A percentile compares a stretch with the other conserved stretches of the same genome.
phyloP scores from a whole-genome alignment of 2,329 filamentous ascomycete species.

The Aspergillus neotritici region DNA sequence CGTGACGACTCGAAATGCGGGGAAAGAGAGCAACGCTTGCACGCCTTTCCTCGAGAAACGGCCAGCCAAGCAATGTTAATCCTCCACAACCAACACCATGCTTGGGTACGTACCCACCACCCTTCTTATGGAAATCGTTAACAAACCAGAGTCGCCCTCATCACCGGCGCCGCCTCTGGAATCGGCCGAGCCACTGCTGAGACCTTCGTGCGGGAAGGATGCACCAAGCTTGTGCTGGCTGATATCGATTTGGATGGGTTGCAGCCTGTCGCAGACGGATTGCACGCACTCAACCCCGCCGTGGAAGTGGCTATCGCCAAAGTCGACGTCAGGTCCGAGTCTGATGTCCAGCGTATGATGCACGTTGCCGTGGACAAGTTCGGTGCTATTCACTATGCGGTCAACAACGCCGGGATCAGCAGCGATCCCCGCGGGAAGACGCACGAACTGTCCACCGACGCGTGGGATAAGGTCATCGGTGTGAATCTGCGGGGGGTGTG shows the following conservation, averaged over 20 bases:
- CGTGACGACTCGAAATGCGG: too few relatives aligned
- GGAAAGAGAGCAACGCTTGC: too few relatives aligned
- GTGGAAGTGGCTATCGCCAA: neutral
- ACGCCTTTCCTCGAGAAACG: too few relatives aligned
- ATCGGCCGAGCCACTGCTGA: conserved; percentile 7
- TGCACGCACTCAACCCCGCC: neutral
- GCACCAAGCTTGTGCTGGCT: conserved; percentile 1
- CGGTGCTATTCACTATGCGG: conserved; percentile 3
- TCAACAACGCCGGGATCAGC: conserved; percentile 8
- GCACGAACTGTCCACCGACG: neutral
- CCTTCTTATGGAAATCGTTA: too few relatives aligned
- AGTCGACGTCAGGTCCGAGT: conserved; percentile 4
- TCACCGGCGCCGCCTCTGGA: conserved; percentile 8
- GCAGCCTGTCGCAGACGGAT: neutral
- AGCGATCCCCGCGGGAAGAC: conserved; percentile 2
- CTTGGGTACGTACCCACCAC: too few relatives aligned
- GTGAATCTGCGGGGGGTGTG: conserved; percentile 4
- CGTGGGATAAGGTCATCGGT: conserved; percentile 1
- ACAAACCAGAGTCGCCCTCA: conserved; percentile 5
- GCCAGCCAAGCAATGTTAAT: too few relatives aligned
- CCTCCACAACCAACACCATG: too few relatives aligned
- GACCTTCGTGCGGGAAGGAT: conserved; percentile 8
- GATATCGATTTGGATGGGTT: conserved; percentile 1
- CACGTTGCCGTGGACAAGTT: neutral
- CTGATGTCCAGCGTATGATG: neutral